Percentiles rank a stretch among this genome's conserved stretches.
These are phyloP conservation scores for Microbotryomycetes sp. DNA, from an alignment of 1,284 basidiomycete genomes.

Conservation along the genomic window DNA sequence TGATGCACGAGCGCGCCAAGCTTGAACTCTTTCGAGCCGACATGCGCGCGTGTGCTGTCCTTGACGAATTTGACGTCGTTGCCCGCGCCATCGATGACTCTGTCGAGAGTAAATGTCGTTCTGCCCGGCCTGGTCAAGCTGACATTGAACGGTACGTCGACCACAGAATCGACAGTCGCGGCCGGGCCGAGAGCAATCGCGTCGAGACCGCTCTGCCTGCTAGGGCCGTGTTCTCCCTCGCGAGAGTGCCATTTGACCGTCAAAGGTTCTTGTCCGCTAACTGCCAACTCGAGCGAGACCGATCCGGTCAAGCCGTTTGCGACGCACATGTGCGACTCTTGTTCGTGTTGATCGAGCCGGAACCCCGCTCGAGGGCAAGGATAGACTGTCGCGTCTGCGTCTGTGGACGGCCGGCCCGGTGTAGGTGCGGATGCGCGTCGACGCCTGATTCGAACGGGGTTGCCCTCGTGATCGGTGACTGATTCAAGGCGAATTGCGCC, in stretches of 20 bases:
- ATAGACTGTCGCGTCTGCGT: conserved; percentile 63
- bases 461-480: conserved; percentile 61
- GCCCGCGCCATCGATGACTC: conserved; percentile 64
- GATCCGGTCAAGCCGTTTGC: neutral
- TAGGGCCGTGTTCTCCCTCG: conserved; percentile 4
- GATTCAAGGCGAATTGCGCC: conserved; percentile 65
- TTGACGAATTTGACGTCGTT: conserved; percentile 49
- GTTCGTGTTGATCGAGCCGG: conserved; percentile 32
- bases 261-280: conserved; percentile 13
- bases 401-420: conserved; percentile 2
- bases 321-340: conserved; percentile 20
- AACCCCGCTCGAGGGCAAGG: conserved; percentile 74
- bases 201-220: conserved; percentile 10
- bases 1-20: neutral
- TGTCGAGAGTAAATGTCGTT: conserved; percentile 62
- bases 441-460: conserved; percentile 53
- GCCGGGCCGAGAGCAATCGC: conserved; percentile 17
- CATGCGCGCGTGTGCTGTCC: neutral
- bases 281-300: conserved; percentile 10
- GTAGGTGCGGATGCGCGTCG: conserved; percentile 3
- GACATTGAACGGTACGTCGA: conserved; percentile 61
- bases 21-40: neutral
- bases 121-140: conserved; percentile 55
- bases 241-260: conserved; percentile 8
- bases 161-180: neutral